A percentile compares a stretch with the other conserved stretches of the same genome.
phyloP scores from a whole-genome alignment of 1,284 basidiomycete species.

The Apiotrichum akiyoshidainum region DNA sequence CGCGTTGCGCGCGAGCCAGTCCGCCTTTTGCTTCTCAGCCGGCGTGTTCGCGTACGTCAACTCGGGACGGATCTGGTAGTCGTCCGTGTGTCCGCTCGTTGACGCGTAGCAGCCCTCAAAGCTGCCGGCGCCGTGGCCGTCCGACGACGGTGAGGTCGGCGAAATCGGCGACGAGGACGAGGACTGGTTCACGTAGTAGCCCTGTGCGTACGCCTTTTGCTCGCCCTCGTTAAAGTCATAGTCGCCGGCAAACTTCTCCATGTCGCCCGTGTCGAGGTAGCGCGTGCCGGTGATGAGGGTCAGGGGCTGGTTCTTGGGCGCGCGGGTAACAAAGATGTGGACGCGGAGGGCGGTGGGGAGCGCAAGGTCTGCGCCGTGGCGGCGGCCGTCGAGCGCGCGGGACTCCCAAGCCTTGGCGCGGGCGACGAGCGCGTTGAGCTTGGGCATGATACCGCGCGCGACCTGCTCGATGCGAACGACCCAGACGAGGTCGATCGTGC shows the following conservation, averaged over 20 bases:
- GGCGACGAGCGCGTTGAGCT: slow-evolving; percentile 36
- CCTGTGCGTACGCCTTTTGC: not conserved
- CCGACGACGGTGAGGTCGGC: not conserved
- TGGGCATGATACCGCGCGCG: slow-evolving; percentile 40
- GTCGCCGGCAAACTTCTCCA: not conserved
- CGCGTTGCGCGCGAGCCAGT: slow-evolving; percentile 29
- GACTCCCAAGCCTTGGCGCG: slow-evolving; percentile 38
- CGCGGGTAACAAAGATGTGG: slow-evolving; percentile 44
- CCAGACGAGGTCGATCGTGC: slow-evolving; percentile 50
- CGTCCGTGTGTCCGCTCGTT: not conserved
- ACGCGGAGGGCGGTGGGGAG: slow-evolving; percentile 38
- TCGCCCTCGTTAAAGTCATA: too few species aligned
- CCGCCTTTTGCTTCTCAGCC: slow-evolving; percentile 28
- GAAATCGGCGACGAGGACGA: not conserved
- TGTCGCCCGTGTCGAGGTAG: not conserved
- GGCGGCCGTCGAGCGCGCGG: slow-evolving; percentile 26
- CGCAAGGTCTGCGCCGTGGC: slow-evolving; percentile 24
- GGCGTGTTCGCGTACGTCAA: slow-evolving; percentile 6
- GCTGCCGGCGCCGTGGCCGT: slow-evolving; percentile 1
- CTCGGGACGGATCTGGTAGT: slow-evolving; percentile 3
- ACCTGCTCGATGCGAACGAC: slow-evolving; percentile 38
- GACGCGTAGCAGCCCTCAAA: not conserved
- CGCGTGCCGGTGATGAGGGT: slow-evolving; percentile 21
- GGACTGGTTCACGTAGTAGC: not conserved
- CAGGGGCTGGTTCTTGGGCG: slow-evolving; percentile 35